These are phyloP conservation scores for Cladosporium velox DNA, from an alignment of 2,329 filamentous ascomycete genomes.

Conservation along the genomic window DNA sequence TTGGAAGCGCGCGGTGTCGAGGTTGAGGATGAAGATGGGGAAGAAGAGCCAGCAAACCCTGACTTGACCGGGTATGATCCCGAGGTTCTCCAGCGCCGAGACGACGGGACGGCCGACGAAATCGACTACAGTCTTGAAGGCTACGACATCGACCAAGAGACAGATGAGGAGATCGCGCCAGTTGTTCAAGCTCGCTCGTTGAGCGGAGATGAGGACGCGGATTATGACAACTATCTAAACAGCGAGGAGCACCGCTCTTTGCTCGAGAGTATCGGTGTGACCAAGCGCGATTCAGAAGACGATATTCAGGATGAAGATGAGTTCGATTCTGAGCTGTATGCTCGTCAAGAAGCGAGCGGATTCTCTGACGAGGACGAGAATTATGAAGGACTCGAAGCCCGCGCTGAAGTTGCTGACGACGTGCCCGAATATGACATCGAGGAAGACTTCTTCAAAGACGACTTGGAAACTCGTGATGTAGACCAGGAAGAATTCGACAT, in stretches of 20 bases:
- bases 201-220: background rate
- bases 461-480: background rate
- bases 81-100: background rate
- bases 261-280: conserved; percentile 5
- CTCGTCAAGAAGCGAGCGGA: background rate
- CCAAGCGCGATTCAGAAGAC: background rate
- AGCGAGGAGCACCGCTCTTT: conserved; percentile 7
- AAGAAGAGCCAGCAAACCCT: background rate
- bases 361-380: background rate
- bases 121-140: conserved; percentile 16
- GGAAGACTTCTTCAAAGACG: background rate
- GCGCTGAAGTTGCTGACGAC: background rate
- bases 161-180: background rate
- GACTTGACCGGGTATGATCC: background rate
- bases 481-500: background rate
- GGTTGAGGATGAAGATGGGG: background rate
- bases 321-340: background rate
- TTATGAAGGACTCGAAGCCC: conserved; percentile 1
- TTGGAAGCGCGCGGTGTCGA: conserved; percentile 2
- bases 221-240: background rate
- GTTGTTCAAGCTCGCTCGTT: conserved; percentile 6
- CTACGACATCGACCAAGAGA: conserved; percentile 1
- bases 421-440: background rate
- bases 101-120: background rate
- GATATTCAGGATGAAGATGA: background rate